Evolutionary conservation across 2,329 filamentous ascomycete species (phyloP).

Genomic region (Rutstroemia sp.): DNA sequence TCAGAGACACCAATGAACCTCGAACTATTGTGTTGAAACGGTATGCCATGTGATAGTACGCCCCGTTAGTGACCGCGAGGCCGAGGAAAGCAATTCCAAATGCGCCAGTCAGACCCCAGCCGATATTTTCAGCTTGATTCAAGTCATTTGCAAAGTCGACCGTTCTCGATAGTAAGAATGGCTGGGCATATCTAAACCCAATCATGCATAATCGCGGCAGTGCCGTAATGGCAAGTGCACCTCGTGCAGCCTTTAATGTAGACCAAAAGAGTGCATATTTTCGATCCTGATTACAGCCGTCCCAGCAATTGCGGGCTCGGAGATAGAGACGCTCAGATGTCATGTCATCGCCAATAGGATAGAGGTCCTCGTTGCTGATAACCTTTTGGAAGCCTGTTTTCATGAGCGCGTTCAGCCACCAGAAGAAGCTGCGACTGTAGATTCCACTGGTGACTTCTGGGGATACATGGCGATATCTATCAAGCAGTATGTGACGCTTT

Average conservation of each 20-base stretch:
- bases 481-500: slow-evolving; percentile 32
- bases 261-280: slow-evolving; percentile 16
- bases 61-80: slow-evolving; percentile 18
- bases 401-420: slow-evolving; percentile 35
- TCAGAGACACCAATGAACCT: slow-evolving; percentile 21
- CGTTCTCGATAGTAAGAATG: slow-evolving; percentile 15
- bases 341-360: slow-evolving; percentile 29
- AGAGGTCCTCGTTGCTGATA: slow-evolving; percentile 31
- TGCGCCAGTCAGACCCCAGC: slow-evolving; percentile 19
- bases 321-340: slow-evolving; percentile 10
- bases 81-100: slow-evolving; percentile 22
- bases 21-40: slow-evolving; percentile 20
- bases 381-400: slow-evolving; percentile 31
- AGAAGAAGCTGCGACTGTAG: slow-evolving; percentile 33
- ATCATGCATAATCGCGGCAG: slow-evolving; percentile 12
- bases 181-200: slow-evolving; percentile 16
- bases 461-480: slow-evolving; percentile 24
- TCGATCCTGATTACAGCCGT: slow-evolving; percentile 2
- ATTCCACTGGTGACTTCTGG: slow-evolving; percentile 35
- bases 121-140: slow-evolving; percentile 10
- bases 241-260: slow-evolving; percentile 17
- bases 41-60: slow-evolving; percentile 19
- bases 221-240: slow-evolving; percentile 11
- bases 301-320: slow-evolving; percentile 15
- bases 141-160: slow-evolving; percentile 9